Evolutionary conservation across 306 rosid species (phyloP), one percentile per base, ranked within the genome.

Genomic region (Rosa rugosa): DNA sequence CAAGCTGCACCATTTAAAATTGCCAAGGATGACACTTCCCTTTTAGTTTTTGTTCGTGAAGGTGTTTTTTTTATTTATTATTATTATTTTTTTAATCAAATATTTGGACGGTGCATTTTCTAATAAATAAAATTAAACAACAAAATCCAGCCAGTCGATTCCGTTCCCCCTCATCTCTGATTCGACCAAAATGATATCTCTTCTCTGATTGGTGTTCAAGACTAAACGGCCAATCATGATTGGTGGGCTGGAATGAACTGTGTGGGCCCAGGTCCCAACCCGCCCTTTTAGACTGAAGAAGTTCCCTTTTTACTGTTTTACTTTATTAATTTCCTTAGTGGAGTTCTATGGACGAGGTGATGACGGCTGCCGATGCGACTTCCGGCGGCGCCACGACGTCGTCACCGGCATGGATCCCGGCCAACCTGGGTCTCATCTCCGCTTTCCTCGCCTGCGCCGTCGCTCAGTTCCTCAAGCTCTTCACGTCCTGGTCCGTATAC

Each of bases 401-500:
- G 54, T 51, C 75, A 46, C 10, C 77, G 1, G 76, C 80, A 0
- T 12, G 68, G 5, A 80, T 88, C 38, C 90, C 94, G 14, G 81
- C 78, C 18, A 93, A 91, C 78, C 81, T 81, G 17, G 92, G 96
- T 73, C 91, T 95, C 22, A 4, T 86, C 79, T 77, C 96, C 17
- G 91, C 96, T 0, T 70, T 95, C 76, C 91, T 95, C 72, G 83
- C 99, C 42, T 87, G 87, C 75, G 90, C 97, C 49, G 77, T 90
- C 66, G 97, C 99, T 5, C 98, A 93, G 84, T 95, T 95, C 72
- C 96, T 95, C 82, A 93, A 95, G 92, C 85, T 95, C 94, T 95
- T 95, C 88, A 92, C 98, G 46, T 82, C 98, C 86, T 93, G 97
- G 97, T 95, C 72, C 84, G 83, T 84, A 8, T 66, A 50, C 65